Base-by-base conservation (phyloP, 2,329 filamentous ascomycete species). In the Fusarium haematococcum region DNA sequence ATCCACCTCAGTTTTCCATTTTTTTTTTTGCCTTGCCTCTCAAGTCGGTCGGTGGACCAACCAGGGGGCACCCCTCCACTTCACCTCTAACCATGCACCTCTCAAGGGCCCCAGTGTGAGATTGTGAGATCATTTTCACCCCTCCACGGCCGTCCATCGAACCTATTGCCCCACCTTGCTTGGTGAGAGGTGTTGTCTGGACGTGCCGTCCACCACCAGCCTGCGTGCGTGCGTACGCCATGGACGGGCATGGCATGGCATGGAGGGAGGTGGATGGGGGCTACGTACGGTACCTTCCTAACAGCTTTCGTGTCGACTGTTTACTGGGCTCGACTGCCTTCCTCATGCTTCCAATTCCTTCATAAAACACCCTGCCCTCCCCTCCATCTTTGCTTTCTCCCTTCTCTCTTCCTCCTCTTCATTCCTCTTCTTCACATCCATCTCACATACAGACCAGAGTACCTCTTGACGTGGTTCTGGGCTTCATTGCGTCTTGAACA, bases 101-200 rank as follows among this genome's bases (percentile, higher is more conserved):
- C 62, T 57, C 37, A 65, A 54, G 45, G 23, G 67, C 61, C 56
- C 63, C 50, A 62, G 54, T 33, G 56, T 61, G 74, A 66, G 65
- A 64, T 60, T 67, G 69, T 69, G 69, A 73, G 67, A 75, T 75
- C 73, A 76, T 75, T 75, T 74, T 74, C 65, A 54, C 69, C 66
- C 64, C 65, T 68, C 68, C 63, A 62, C 27, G 20, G 58, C 50
- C 66, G 54, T 63, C 66, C 59, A 69, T 69, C 54, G 43, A 64
- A 52, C 63, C 57, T 32, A 48, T 32, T 72, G 67, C 77, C 77
- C 77, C 77, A 79, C 76, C 71, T 71, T 27, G 67, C 60, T 69
- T 67, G 67, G 71, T 74, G 64, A 69, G 63, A 52, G 63, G 67
- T 50, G 45, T 27, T 27, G 45, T 50, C 68, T 57, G 50, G 71